These are phyloP conservation scores for Thielaviopsis ethacetica DNA, from an alignment of 2,329 filamentous ascomycete species.

Conservation along the genomic window DNA sequence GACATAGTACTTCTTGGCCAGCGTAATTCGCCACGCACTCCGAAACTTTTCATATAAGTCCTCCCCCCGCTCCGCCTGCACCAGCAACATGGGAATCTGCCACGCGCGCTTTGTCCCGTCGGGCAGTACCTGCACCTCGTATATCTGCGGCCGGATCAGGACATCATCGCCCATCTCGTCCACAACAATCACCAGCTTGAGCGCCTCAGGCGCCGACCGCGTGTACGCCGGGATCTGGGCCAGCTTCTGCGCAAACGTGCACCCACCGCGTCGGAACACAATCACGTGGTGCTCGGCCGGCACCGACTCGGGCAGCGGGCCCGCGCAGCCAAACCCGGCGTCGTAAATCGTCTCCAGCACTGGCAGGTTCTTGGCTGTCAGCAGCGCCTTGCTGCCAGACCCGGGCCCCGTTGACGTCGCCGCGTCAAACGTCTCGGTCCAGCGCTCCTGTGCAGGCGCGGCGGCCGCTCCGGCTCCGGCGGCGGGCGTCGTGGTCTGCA, in stretches of 20 bases:
- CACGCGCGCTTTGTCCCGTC: constrained; percentile 52
- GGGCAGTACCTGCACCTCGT: constrained; percentile 55
- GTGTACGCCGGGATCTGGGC: constrained; percentile 67
- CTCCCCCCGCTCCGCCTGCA: constrained; percentile 49
- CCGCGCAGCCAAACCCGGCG: constrained; percentile 49
- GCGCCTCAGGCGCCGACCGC: constrained; percentile 33
- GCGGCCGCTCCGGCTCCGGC: background rate
- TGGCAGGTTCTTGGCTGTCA: constrained; percentile 23
- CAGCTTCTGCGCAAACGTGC: constrained; percentile 71
- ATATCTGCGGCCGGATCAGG: constrained; percentile 49
- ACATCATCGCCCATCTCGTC: constrained; percentile 22
- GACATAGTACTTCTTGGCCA: constrained; percentile 65
- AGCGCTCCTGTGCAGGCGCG: background rate
- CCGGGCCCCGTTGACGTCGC: constrained; percentile 22
- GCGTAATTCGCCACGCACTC: constrained; percentile 49
- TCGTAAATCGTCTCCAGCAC: constrained; percentile 41
- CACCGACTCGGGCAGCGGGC: constrained; percentile 33
- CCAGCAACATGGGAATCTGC: constrained; percentile 69
- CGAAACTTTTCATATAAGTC: constrained; percentile 45
- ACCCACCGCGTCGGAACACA: constrained; percentile 65
- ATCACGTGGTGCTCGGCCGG: constrained; percentile 55
- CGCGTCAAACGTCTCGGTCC: constrained; percentile 6
- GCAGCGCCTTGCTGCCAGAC: constrained; percentile 50
- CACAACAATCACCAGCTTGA: constrained; percentile 73
- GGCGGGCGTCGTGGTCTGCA: constrained; percentile 10